Evolutionary conservation across 768 basidiomycete genomes (phyloP), one percentile per base, ranked within the genome.

Genomic region (Mycena alexandri): DNA sequence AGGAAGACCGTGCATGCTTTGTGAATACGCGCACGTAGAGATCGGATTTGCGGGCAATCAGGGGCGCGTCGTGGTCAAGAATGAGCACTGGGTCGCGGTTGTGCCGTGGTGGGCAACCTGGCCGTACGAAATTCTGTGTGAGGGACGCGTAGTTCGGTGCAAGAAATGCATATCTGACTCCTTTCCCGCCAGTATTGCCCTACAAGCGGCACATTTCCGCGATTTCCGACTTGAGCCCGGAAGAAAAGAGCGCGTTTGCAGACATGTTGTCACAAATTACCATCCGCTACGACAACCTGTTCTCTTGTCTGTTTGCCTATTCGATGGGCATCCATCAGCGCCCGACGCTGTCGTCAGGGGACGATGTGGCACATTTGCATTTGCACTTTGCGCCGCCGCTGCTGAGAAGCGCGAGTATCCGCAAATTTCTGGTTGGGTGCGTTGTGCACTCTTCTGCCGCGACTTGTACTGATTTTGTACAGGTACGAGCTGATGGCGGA

Each of bases 101-200:
- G 95, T 96, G 4, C 96, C 96, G 2, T 97, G 94, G 91, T 98
- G 96, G 96, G 96, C 95, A 8, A 87, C 88, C 36, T 98, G 95
- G 96, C 96, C 96, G 0, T 98, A 90, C 75, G 96, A 98, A 77
- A 83, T 91, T 19, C 79, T 96, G 72, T 75, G 93, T 92, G 72
- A 72, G 84, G 3, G 38, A 38, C 79, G 34, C n/a, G 36, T 14
- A 46, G 42, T 43, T 44, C 10, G 29, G 2, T 57, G 19, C 8
- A 2, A 19, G 13, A 46, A 19, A 21, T 6, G 17, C 25, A 25
- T 16, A 47, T 47, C 47, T 60, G 57, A 48, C 44, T 19, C 69
- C 65, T 29, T 13, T 55, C 51, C 5, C 14, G 38, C 38, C 67
- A 94, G 93, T 95, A 55, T 80, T 95, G 34, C 93, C 93, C 0